Base-by-base conservation (phyloP, 768 basidiomycete species). In the Inosperma sp. region DNA sequence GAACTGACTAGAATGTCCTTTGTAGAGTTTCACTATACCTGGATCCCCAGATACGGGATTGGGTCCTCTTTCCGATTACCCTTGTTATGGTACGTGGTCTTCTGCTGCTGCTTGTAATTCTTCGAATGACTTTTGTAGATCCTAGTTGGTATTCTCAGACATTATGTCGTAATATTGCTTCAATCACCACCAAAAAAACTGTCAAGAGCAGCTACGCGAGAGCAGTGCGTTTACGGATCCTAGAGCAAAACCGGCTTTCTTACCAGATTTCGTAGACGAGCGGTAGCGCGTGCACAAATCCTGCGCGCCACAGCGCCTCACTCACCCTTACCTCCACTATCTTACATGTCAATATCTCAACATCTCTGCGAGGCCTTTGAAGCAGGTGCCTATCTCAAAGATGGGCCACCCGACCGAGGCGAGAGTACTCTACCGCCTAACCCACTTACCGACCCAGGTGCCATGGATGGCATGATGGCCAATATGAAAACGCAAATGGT, bases 401-500 rank as follows among this genome's bases (percentile, higher is more conserved):
- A 92, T 47, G 84, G 86, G 0, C 82, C 85, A 13, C 82, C 86
- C 22, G 83, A 80, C 48, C 73, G 34, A 14, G 65, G 76, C 41
- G 85, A 85, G 57, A 74, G 75, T 0, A 60, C 76, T 23, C 58
- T 77, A 2, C 80, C 90, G 19, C 78, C 86, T 13, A 95, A 93
- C 60, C 90, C 93, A 0, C 77, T 97, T 65, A 80, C 81, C 10
- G 95, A 97, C 73, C 91, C 92, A 7, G 81, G 81, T 43, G 84
- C 86, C 37, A 95, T 98, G 93, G 95, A 97, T 57, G 90, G 89
- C 31, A 94, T 97, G 92, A 95, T 97, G 93, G 80, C 92, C 9
- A 91, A 91, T 29, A 89, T 99, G 86, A 97, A 97, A 76, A 97
- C 95, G 16, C 96, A 99, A 69, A 92, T 91, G 79, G 93, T 97